Conservation (phyloP, 768 basidiomycete species). For the Mycena galopus region DNA sequence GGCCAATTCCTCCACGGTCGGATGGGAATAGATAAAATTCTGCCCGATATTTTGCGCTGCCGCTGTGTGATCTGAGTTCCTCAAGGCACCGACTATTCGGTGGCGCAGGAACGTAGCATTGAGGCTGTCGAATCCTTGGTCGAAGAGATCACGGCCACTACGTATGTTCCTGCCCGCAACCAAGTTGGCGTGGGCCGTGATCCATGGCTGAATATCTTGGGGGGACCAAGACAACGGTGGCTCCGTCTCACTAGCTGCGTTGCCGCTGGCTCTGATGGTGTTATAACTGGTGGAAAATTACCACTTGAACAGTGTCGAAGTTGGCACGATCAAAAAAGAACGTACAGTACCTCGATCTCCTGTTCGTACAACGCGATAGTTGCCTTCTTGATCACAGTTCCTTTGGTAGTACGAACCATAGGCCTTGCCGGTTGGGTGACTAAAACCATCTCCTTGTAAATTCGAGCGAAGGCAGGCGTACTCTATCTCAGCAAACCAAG, state of each 20-base stretch:
- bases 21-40: slow-evolving; percentile 61
- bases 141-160: slow-evolving; percentile 44
- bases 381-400: slow-evolving; percentile 60
- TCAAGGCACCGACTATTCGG: slow-evolving; percentile 49
- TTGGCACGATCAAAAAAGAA: neutral
- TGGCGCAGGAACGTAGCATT: slow-evolving; percentile 54
- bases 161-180: slow-evolving; percentile 24
- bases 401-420: slow-evolving; percentile 61
- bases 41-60: slow-evolving; percentile 41
- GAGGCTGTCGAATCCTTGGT: slow-evolving; percentile 54
- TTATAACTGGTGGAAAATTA: slow-evolving; percentile 28
- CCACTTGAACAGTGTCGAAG: no score
- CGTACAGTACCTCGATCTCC: slow-evolving; percentile 63
- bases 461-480: slow-evolving; percentile 57
- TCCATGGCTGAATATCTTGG: slow-evolving; percentile 35
- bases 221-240: slow-evolving; percentile 35
- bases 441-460: slow-evolving; percentile 45
- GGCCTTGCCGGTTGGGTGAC: slow-evolving; percentile 55
- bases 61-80: neutral
- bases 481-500: slow-evolving; percentile 17
- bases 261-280: slow-evolving; percentile 34
- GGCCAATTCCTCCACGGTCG: slow-evolving; percentile 49
- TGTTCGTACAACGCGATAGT: slow-evolving; percentile 54
- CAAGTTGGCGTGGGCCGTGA: slow-evolving; percentile 38
- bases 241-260: slow-evolving; percentile 17